Conservation (phyloP, 441 rosid species). For the Theobroma grandiflorum region DNA sequence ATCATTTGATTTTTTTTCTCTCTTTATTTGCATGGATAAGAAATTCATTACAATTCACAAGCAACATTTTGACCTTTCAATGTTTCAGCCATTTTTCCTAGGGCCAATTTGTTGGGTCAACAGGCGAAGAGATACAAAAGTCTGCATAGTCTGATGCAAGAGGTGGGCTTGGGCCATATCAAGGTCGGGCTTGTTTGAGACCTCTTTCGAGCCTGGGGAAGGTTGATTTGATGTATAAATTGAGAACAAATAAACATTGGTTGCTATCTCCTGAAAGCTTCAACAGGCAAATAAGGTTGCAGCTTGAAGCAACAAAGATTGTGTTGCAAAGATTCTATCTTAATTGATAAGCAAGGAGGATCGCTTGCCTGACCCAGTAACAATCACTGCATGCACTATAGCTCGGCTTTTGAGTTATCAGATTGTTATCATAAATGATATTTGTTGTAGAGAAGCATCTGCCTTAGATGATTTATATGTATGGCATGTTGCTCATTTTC, state of each 20-base stretch:
- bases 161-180: not conserved
- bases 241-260: no score
- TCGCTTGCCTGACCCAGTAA: not conserved
- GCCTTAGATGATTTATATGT: not conserved
- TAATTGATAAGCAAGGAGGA: not conserved
- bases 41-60: not conserved
- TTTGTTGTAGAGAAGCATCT: not conserved
- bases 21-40: not conserved
- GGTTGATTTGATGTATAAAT: not conserved
- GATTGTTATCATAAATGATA: not conserved
- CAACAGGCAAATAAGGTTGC: not conserved
- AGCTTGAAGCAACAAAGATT: not conserved
- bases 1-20: not conserved
- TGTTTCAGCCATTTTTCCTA: not conserved
- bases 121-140: no score
- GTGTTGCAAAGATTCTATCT: no score
- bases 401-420: not conserved
- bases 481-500: not conserved
- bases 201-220: not conserved
- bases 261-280: not conserved
- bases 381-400: not conserved
- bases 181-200: not conserved
- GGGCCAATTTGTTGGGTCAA: not conserved
- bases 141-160: not conserved
- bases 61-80: not conserved